These are phyloP conservation scores for Monilinia laxa DNA, from an alignment of 2,329 filamentous ascomycete genomes.

Conservation along the genomic window DNA sequence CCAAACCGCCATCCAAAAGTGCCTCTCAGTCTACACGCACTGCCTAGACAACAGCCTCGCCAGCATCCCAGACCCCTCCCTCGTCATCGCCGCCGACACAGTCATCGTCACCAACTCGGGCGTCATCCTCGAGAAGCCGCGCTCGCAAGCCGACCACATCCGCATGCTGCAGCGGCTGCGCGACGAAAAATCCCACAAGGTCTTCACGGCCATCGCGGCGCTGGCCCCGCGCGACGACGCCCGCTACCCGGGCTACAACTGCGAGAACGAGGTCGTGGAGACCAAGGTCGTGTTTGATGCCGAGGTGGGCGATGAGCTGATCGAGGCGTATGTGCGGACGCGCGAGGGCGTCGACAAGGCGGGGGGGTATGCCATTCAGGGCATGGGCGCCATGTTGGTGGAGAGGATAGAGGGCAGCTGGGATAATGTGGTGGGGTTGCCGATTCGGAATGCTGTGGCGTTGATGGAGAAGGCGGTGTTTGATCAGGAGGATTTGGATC, in stretches of 20 bases:
- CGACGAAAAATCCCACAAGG: slow-evolving; percentile 74
- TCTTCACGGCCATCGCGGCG: slow-evolving; percentile 82
- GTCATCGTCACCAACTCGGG: slow-evolving; percentile 77
- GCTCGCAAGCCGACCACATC: slow-evolving; percentile 76
- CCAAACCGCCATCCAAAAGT: slow-evolving; percentile 81
- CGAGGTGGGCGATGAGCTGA: slow-evolving; percentile 77
- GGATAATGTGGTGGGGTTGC: slow-evolving; percentile 93
- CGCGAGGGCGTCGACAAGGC: slow-evolving; percentile 95
- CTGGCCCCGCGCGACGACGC: slow-evolving; percentile 81
- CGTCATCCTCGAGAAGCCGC: slow-evolving; percentile 86
- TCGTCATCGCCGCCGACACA: slow-evolving; percentile 90
- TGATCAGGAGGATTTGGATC: slow-evolving; percentile 61
- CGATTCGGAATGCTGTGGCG: slow-evolving; percentile 72
- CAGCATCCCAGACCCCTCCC: slow-evolving; percentile 62
- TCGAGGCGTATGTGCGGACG: slow-evolving; percentile 76
- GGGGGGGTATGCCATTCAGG: slow-evolving; percentile 92
- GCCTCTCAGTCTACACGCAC: slow-evolving; percentile 61
- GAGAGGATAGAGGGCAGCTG: slow-evolving; percentile 86
- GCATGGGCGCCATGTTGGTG: slow-evolving; percentile 79
- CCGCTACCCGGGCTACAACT: slow-evolving; percentile 78
- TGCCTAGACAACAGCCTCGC: slow-evolving; percentile 44
- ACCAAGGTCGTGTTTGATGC: slow-evolving; percentile 85
- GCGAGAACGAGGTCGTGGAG: slow-evolving; percentile 82
- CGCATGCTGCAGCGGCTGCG: slow-evolving; percentile 79
- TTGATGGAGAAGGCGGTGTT: slow-evolving; percentile 87